phyloP scores from a whole-genome alignment of 257 asterid species.

The Parsonsia alboflavescens region DNA sequence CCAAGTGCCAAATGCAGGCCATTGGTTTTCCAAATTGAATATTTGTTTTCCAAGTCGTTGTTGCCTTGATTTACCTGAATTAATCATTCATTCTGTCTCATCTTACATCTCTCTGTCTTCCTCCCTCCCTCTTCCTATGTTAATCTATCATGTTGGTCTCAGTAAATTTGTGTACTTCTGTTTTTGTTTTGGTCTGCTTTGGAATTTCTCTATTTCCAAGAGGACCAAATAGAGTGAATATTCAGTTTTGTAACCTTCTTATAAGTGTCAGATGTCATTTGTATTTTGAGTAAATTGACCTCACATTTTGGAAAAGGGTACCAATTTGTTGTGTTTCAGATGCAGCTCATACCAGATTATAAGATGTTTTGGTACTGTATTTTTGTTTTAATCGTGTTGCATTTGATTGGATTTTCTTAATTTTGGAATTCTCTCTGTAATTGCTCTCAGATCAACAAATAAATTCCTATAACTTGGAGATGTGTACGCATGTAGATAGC shows the following conservation, averaged over 20 bases:
- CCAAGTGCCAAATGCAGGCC: no score
- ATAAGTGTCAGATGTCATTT: not conserved
- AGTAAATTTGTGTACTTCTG: no score
- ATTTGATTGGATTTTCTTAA: not conserved
- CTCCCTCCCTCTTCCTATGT: not conserved
- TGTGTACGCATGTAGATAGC: not conserved
- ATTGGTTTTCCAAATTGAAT: not conserved
- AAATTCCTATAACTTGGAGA: no score
- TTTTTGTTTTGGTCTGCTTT: not conserved
- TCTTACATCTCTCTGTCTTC: not conserved
- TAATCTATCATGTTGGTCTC: not conserved
- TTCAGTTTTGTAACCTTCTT: not conserved
- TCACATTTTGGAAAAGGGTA: not conserved
- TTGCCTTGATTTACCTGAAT: not conserved
- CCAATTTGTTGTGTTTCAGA: not conserved
- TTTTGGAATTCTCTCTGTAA: not conserved
- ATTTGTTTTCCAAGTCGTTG: not conserved
- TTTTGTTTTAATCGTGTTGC: not conserved
- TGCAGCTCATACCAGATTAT: not conserved
- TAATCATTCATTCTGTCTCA: not conserved
- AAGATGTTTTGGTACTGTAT: not conserved
- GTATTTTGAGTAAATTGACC: not conserved
- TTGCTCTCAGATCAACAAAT: no score
- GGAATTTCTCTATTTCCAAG: not conserved
- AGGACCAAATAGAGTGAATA: not conserved